Evolutionary conservation across 1,284 basidiomycete species (phyloP).

Genomic region (Ganoderma sinense): DNA sequence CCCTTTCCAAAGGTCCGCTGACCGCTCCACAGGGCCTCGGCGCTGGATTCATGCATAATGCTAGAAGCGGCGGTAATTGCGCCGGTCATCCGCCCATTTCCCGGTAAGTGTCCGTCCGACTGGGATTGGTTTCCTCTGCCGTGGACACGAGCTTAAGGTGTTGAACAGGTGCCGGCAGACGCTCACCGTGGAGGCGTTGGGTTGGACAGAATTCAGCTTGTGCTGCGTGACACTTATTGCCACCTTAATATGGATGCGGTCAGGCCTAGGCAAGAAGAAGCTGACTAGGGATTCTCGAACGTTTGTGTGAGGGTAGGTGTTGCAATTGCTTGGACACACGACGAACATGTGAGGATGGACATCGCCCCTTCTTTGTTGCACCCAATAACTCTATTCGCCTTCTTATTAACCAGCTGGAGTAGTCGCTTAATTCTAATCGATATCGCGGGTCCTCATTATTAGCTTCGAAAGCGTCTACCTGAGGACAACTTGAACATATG

Average conservation of each 20-base stretch:
- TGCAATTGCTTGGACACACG: neutral
- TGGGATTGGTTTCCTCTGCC: slow-evolving; percentile 8
- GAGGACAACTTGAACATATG: too few relatives aligned
- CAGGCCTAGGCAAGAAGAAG: slow-evolving; percentile 46
- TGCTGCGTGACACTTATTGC: slow-evolving; percentile 62
- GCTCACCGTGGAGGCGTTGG: slow-evolving; percentile 74
- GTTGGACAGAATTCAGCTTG: slow-evolving; percentile 79
- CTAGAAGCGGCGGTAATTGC: slow-evolving; percentile 66
- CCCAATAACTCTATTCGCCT: neutral
- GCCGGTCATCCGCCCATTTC: slow-evolving; percentile 59
- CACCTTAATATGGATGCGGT: slow-evolving; percentile 69
- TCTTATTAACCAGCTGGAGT: neutral
- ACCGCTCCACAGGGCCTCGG: slow-evolving; percentile 58
- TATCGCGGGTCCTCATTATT: too few relatives aligned
- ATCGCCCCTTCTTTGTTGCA: neutral
- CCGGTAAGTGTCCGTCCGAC: slow-evolving; percentile 42
- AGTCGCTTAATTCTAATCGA: neutral
- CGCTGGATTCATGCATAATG: slow-evolving; percentile 69
- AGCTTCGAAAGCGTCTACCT: too few relatives aligned
- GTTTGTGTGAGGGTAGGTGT: slow-evolving; percentile 39
- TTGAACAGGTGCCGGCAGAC: slow-evolving; percentile 67
- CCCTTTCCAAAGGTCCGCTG: neutral
- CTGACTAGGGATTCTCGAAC: slow-evolving; percentile 55
- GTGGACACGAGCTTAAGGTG: slow-evolving; percentile 22
- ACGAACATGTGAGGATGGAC: neutral